Evolutionary conservation across 805 yeast genomes (phyloP), one percentile per base, ranked within the genome.

Genomic region (Ogataea ganodermae): DNA sequence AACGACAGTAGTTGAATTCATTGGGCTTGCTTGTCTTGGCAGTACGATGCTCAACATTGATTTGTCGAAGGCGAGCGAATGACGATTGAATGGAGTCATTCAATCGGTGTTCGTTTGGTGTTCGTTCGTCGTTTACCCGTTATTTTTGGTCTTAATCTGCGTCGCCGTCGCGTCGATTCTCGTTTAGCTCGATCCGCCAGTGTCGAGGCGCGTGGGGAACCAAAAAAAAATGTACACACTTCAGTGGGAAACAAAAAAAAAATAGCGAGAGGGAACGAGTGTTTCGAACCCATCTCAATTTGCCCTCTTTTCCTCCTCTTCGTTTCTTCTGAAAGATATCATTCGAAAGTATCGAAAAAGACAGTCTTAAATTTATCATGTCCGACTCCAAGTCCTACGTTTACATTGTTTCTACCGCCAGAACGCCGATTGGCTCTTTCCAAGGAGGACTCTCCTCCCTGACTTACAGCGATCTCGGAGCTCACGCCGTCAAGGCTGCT

Each of bases 341-440:
- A n/a, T n/a, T n/a, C n/a, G n/a, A n/a, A n/a, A n/a, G n/a, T n/a
- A n/a, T n/a, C n/a, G n/a, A n/a, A n/a, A n/a, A n/a, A n/a, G n/a
- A n/a, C n/a, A n/a, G n/a, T n/a, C n/a, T n/a, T n/a, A n/a, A n/a
- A n/a, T n/a, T n/a, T 13, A 22, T 4, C 40, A 38, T 38, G 42
- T 26, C 42, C 18, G 32, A 26, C 31, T 50, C 66, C 23, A 61
- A 56, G 48, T 67, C 64, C 48, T 52, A 58, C 62, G 99, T 90
- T 42, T 92, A 92, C 71, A 89, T 94, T 66, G 98, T 91, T 48
- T 74, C 96, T 30, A 78, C 89, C 43, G 83, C 96, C 42, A 86
- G 99, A 77, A 94, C 99, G 17, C 99, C 99, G 61, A 80, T 94
- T 60, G 99, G 98, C 35, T 84, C 96, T 13, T 88, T 94, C 74